A percentile compares a stretch with the other conserved stretches of the same genome.
phyloP scores from a whole-genome alignment of 1,139 yeast genomes.

The Candida smagusa region DNA sequence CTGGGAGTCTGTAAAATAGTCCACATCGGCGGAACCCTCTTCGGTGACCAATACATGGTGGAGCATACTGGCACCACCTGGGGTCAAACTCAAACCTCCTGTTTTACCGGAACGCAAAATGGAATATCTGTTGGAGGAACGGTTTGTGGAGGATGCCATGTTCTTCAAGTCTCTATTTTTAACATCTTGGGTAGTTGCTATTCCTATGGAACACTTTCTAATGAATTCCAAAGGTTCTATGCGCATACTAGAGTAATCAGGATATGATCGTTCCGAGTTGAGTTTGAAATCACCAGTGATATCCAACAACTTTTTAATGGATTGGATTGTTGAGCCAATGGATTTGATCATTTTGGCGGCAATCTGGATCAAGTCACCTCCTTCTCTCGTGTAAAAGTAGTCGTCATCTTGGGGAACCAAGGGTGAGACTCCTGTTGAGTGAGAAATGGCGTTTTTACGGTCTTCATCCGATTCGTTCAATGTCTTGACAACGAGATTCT shows the following conservation, averaged over 20 bases:
- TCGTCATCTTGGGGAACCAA: slow-evolving; percentile 13
- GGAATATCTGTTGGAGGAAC: slow-evolving; percentile 47
- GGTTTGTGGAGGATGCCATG: slow-evolving; percentile 9
- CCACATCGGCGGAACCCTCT: slow-evolving; percentile 19
- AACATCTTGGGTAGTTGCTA: slow-evolving; percentile 39
- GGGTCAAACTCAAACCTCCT: slow-evolving; percentile 50
- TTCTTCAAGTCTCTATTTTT: slow-evolving; percentile 19
- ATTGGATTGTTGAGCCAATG: slow-evolving; percentile 49
- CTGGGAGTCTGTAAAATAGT: slow-evolving; percentile 23
- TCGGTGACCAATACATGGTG: slow-evolving; percentile 47
- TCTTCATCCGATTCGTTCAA: slow-evolving; percentile 36
- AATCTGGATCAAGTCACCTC: slow-evolving; percentile 59
- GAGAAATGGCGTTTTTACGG: slow-evolving; percentile 8
- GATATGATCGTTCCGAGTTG: slow-evolving; percentile 63
- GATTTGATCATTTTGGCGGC: slow-evolving; percentile 63
- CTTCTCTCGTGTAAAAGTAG: slow-evolving; percentile 63
- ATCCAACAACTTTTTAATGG: slow-evolving; percentile 39
- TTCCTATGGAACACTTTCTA: slow-evolving; percentile 58
- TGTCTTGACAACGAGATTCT: slow-evolving; percentile 56
- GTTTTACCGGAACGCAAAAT: slow-evolving; percentile 58
- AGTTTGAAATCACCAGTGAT: slow-evolving; percentile 72
- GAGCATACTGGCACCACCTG: slow-evolving; percentile 56
- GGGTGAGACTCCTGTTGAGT: slow-evolving; percentile 4
- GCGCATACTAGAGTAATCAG: slow-evolving; percentile 60
- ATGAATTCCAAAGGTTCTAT: slow-evolving; percentile 65